A percentile compares a stretch with the other conserved stretches of the same genome.
These are phyloP conservation scores for Saccharum hybrid DNA, from an alignment of 202 grass and related monocot genomes.

Conservation along the genomic window DNA sequence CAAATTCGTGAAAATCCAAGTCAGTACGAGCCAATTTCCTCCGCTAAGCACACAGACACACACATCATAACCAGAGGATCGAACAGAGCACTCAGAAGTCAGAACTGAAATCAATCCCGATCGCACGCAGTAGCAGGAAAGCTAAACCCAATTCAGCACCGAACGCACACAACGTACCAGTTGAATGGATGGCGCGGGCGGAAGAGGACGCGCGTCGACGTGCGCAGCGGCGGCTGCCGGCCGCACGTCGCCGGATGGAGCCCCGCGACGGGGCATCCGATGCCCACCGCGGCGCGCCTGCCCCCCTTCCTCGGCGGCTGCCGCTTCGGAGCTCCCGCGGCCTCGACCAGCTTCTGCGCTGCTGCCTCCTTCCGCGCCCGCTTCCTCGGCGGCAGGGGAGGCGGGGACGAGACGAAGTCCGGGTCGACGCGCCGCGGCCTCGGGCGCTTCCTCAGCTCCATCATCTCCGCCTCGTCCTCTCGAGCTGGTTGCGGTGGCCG, in stretches of 20 bases:
- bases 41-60: background rate
- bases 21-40: slow-evolving; percentile 14
- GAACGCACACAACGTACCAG: slow-evolving; percentile 56
- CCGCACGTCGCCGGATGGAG: slow-evolving; percentile 43
- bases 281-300: slow-evolving; percentile 11
- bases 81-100: background rate
- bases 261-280: slow-evolving; percentile 42
- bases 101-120: slow-evolving; percentile 1
- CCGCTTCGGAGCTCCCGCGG: background rate
- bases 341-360: slow-evolving; percentile 15
- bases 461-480: slow-evolving; percentile 36
- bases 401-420: slow-evolving; percentile 53
- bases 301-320: slow-evolving; percentile 34
- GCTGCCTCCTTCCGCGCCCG: slow-evolving; percentile 41
- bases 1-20: slow-evolving; percentile 14
- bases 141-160: slow-evolving; percentile 17
- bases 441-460: slow-evolving; percentile 63
- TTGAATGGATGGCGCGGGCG: slow-evolving; percentile 62
- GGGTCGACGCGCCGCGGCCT: slow-evolving; percentile 48
- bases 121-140: background rate
- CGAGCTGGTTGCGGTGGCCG: slow-evolving; percentile 21
- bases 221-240: slow-evolving; percentile 39
- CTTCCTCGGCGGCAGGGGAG: slow-evolving; percentile 44
- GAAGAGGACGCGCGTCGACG: slow-evolving; percentile 51
- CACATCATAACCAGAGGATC: slow-evolving; percentile 1